These are phyloP conservation scores for Knufia petricola DNA, from an alignment of 2,329 filamentous ascomycete species.

Conservation along the genomic window DNA sequence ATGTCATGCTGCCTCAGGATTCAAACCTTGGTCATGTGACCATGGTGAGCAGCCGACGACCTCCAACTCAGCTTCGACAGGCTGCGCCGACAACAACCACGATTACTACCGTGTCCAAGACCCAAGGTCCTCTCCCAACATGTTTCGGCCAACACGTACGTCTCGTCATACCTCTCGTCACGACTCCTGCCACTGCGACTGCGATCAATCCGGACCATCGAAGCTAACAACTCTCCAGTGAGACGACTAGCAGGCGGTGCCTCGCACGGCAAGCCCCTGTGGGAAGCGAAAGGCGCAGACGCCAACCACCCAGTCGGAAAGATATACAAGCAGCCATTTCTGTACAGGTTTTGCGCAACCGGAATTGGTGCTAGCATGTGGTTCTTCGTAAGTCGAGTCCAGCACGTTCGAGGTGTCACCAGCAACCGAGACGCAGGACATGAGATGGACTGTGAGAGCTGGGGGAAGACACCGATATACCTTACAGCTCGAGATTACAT, in stretches of 20 bases:
- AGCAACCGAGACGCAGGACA: background rate
- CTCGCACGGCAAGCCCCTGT: constrained; percentile 5
- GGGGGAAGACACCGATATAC: background rate
- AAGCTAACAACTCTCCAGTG: constrained; percentile 2
- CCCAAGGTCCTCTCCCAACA: background rate
- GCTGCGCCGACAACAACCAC: constrained; percentile 4
- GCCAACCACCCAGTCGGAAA: constrained; percentile 3
- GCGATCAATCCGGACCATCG: background rate
- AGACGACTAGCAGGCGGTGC: constrained; percentile 2
- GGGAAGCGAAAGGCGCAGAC: constrained; percentile 4
- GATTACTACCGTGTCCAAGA: background rate
- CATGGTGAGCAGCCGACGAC: background rate
- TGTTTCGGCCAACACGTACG: constrained; percentile 9
- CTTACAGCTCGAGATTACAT: background rate
- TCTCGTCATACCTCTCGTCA: background rate
- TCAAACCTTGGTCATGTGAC: background rate
- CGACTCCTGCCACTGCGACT: background rate
- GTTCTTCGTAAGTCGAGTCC: constrained; percentile 71
- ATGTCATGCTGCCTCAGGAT: background rate
- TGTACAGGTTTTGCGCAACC: constrained; percentile 81
- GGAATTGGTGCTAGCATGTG: constrained; percentile 93
- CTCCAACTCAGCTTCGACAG: constrained; percentile 5
- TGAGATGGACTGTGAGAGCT: background rate
- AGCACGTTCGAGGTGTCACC: background rate
- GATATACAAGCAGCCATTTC: constrained; percentile 4